Conservation (phyloP, 1,139 yeast species). For the Taphrina communis region DNA sequence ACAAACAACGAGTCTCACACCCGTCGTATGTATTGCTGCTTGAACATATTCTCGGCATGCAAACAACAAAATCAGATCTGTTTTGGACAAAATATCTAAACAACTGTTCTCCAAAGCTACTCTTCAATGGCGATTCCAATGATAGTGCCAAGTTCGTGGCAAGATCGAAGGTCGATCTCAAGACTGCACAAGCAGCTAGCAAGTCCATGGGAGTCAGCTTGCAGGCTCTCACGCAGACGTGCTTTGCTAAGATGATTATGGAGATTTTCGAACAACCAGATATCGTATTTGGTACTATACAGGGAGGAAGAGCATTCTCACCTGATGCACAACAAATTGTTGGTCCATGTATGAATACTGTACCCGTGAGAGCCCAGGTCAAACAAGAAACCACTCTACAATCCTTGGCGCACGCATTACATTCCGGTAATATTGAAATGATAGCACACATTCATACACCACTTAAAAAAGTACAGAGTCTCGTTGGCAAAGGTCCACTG, state of each 20-base stretch:
- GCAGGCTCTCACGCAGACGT: constrained; percentile 45
- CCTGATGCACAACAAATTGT: constrained; percentile 44
- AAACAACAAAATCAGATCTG: constrained; percentile 10
- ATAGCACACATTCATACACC: constrained; percentile 42
- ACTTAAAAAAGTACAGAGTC: constrained; percentile 35
- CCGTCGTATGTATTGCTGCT: constrained; percentile 25
- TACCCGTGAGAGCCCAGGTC: constrained; percentile 43
- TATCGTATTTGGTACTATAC: constrained; percentile 46
- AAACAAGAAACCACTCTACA: constrained; percentile 18
- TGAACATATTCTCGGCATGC: constrained; percentile 18
- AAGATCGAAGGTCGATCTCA: constrained; percentile 17
- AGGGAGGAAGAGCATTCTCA: constrained; percentile 44
- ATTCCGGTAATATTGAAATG: constrained; percentile 28
- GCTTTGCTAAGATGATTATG: constrained; percentile 45
- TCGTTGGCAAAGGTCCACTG: constrained; percentile 36
- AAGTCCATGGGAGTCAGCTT: constrained; percentile 43
- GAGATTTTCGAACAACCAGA: constrained; percentile 17
- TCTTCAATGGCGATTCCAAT: background rate
- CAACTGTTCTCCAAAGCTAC: constrained; percentile 10
- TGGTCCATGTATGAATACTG: constrained; percentile 47
- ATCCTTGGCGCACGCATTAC: constrained; percentile 35
- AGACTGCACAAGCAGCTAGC: background rate
- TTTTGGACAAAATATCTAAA: constrained; percentile 7
- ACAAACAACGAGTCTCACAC: background rate
- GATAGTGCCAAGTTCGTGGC: background rate